These are phyloP conservation scores for Fusarium irregulare DNA, from an alignment of 2,329 filamentous ascomycete species.

Conservation along the genomic window DNA sequence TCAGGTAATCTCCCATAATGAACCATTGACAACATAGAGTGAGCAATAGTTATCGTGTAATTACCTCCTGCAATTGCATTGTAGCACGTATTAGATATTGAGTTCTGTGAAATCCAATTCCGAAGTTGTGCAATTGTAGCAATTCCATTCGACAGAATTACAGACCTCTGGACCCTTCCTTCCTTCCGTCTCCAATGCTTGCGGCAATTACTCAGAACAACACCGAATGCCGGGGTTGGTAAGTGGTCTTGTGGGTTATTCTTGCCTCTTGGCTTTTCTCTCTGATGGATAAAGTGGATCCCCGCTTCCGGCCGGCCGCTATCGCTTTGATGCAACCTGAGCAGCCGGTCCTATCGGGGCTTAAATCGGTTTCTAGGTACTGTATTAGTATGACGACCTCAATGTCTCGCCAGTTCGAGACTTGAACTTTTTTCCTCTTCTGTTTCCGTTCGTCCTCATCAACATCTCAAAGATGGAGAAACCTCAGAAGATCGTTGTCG, in stretches of 20 bases:
- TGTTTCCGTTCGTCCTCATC: slow-evolving; percentile 42
- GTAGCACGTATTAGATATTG: neutral
- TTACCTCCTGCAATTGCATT: neutral
- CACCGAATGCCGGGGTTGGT: slow-evolving; percentile 12
- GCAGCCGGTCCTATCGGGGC: slow-evolving; percentile 35
- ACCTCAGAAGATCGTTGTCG: slow-evolving; percentile 78
- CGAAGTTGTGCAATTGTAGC: neutral
- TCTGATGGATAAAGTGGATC: slow-evolving; percentile 19
- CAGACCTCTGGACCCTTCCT: neutral
- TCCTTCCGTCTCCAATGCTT: neutral
- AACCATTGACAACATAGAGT: neutral
- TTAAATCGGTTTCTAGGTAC: slow-evolving; percentile 3
- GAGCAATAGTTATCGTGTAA: neutral
- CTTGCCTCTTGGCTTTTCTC: neutral
- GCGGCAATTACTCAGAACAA: slow-evolving; percentile 8
- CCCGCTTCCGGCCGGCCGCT: slow-evolving; percentile 35
- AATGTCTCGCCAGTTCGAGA: slow-evolving; percentile 10
- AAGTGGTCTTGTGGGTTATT: slow-evolving; percentile 11
- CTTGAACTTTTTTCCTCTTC: neutral
- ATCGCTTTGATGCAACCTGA: slow-evolving; percentile 32
- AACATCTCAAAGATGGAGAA: slow-evolving; percentile 50
- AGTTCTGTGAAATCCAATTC: neutral
- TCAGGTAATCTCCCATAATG: neutral
- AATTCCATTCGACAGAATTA: neutral
- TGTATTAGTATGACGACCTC: slow-evolving; percentile 25